A percentile compares a stretch with the other conserved stretches of the same genome.
phyloP scores from a whole-genome alignment of 352 stramenopile species.

The Ophiocytium majus region DNA sequence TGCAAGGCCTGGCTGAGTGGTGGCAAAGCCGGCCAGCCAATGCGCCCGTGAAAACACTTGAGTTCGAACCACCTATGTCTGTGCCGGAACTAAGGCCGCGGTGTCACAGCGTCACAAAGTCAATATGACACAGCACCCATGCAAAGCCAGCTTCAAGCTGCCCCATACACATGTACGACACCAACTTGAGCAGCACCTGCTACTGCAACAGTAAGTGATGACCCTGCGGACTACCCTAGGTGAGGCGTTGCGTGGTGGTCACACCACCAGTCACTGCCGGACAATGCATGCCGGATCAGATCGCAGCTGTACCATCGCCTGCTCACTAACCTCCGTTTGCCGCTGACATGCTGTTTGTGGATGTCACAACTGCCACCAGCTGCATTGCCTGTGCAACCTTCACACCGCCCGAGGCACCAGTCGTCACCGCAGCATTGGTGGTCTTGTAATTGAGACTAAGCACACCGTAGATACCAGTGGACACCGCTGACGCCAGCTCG shows the following conservation, averaged over 20 bases:
- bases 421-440: background rate
- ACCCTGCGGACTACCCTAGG: background rate
- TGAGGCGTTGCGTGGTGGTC: background rate
- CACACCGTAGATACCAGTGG: background rate
- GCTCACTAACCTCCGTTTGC: background rate
- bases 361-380: background rate
- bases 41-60: too few species aligned
- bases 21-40: too few species aligned
- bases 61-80: too few species aligned
- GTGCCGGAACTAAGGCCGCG: too few species aligned
- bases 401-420: background rate
- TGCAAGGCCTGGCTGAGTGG: too few species aligned
- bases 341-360: background rate
- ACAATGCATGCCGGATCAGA: background rate
- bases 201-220: too few species aligned
- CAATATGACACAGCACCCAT: too few species aligned
- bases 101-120: too few species aligned
- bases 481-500: background rate
- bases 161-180: background rate
- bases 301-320: background rate
- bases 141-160: too few species aligned
- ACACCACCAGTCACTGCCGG: background rate
- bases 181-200: too few species aligned
- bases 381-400: background rate
- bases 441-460: background rate